These are phyloP conservation scores for Panellus pusillus DNA, from an alignment of 768 basidiomycete species.

Conservation along the genomic window DNA sequence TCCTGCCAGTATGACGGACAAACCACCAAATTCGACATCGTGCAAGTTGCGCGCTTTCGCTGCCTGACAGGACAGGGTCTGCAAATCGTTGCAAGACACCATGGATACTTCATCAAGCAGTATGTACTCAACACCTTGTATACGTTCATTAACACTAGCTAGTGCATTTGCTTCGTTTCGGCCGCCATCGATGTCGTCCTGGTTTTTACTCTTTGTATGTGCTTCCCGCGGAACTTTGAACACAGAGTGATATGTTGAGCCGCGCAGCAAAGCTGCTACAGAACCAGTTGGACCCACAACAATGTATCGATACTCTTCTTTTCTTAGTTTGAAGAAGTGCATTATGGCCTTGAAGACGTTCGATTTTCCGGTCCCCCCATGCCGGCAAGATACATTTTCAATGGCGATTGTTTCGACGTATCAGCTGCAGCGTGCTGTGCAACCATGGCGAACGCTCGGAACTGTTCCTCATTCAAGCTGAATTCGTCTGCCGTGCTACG, in stretches of 20 bases:
- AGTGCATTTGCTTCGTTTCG: neutral
- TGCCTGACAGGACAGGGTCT: conserved; percentile 25
- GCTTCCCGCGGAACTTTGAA: neutral
- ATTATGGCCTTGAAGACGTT: conserved; percentile 22
- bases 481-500: conserved; percentile 11
- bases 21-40: conserved; percentile 27
- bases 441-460: conserved; percentile 28
- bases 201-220: neutral
- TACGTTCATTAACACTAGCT: neutral
- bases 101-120: conserved; percentile 40
- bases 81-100: conserved; percentile 28
- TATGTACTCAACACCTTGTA: conserved; percentile 30
- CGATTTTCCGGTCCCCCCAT: conserved; percentile 31
- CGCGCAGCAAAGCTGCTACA: conserved; percentile 32
- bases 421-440: conserved; percentile 22
- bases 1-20: conserved; percentile 34
- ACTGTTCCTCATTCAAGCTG: conserved; percentile 31
- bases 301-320: conserved; percentile 24
- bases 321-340: conserved; percentile 16
- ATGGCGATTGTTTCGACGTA: neutral
- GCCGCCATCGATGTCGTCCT: conserved; percentile 4
- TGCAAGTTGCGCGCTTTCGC: conserved; percentile 14
- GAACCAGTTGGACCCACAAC: conserved; percentile 35
- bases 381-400: conserved; percentile 30
- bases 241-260: conserved; percentile 37